A percentile compares a stretch with the other conserved stretches of the same genome.
phyloP scores from a whole-genome alignment of 176 grass and related monocot genomes.

The Hordeum vulgare region MorexV3_pseudomolecules_assembly NC_058524.1:21810392-21810891 shows the following conservation, averaged over 20 bases:
- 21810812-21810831: no score
- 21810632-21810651: no score
- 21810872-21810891: neutral
- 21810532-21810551: neutral
- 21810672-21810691: no score
- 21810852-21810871: neutral
- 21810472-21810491: slow-evolving; percentile 39
- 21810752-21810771: no score
- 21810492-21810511: slow-evolving; percentile 43
- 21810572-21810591: slow-evolving; percentile 55
- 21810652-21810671: no score
- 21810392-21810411: slow-evolving; percentile 57
- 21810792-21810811: no score
- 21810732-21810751: no score
- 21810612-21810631: slow-evolving; percentile 43
- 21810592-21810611: slow-evolving; percentile 59
- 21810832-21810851: neutral
- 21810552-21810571: neutral
- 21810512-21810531: neutral
- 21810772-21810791: no score
- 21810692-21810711: no score
- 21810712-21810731: no score
- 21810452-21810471: slow-evolving; percentile 46
- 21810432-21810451: slow-evolving; percentile 60
- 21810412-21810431: slow-evolving; percentile 50